These are phyloP conservation scores for Lichtheimia hyalospora DNA, from an alignment of 371 early-diverging fungal species.

Conservation along the genomic window DNA sequence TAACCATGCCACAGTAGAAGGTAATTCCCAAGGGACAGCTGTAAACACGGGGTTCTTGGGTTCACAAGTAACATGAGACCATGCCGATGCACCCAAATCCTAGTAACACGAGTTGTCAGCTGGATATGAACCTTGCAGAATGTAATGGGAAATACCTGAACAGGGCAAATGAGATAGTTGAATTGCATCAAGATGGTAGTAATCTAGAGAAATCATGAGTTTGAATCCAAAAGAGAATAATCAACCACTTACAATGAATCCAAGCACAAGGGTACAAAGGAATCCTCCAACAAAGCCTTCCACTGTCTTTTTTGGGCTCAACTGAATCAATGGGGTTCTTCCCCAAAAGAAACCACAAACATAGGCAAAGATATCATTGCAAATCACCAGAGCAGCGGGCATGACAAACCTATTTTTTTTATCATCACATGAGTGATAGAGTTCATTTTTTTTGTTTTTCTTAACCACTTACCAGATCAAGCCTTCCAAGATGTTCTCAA, in stretches of 20 bases:
- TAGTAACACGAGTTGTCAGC: slow-evolving; percentile 4
- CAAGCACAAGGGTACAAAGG: slow-evolving; percentile 85
- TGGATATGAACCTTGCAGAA: too few species aligned
- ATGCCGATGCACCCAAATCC: slow-evolving; percentile 48
- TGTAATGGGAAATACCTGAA: slow-evolving; percentile 38
- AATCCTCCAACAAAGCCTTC: slow-evolving; percentile 99
- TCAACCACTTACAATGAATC: slow-evolving; percentile 63
- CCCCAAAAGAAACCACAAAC: slow-evolving; percentile 95
- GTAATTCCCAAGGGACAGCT: slow-evolving; percentile 40
- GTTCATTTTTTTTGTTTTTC: too few species aligned
- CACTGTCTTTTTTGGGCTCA: slow-evolving; percentile 99
- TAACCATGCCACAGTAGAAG: slow-evolving; percentile 20
- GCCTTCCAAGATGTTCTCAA: slow-evolving; percentile 97
- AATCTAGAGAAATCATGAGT: background rate
- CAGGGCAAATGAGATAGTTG: slow-evolving; percentile 88
- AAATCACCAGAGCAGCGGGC: slow-evolving; percentile 91
- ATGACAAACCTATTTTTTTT: slow-evolving; percentile 77
- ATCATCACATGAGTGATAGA: background rate
- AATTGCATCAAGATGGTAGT: slow-evolving; percentile 58
- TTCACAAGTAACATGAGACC: slow-evolving; percentile 47
- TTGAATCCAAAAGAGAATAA: background rate
- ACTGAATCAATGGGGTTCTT: slow-evolving; percentile 88
- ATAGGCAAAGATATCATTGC: slow-evolving; percentile 99
- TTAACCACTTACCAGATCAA: slow-evolving; percentile 79
- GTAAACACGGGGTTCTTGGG: slow-evolving; percentile 52